Evolutionary conservation across 2,329 filamentous ascomycete genomes (phyloP).

Genomic region (Phialophora chinensis): DNA sequence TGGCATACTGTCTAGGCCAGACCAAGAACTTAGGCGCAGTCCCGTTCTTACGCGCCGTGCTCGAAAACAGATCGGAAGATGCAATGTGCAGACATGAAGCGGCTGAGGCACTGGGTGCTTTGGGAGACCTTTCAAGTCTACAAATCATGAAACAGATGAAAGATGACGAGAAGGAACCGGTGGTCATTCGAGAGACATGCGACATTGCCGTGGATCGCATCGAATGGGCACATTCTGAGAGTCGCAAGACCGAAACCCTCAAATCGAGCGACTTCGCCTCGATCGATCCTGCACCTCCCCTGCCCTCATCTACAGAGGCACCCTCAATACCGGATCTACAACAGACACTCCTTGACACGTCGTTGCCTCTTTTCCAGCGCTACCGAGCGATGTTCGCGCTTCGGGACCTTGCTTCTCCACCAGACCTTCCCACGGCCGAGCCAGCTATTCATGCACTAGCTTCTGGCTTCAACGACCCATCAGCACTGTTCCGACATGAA

Average conservation of each 20-base stretch:
- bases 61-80: conserved; percentile 82
- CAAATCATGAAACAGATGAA: conserved; percentile 74
- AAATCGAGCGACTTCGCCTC: conserved; percentile 91
- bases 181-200: conserved; percentile 90
- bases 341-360: conserved; percentile 77
- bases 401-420: conserved; percentile 90
- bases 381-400: conserved; percentile 99
- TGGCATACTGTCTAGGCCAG: conserved; percentile 96
- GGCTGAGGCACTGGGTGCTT: conserved; percentile 88
- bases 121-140: conserved; percentile 77
- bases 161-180: conserved; percentile 75
- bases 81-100: conserved; percentile 96
- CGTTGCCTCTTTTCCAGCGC: conserved; percentile 81
- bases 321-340: conserved; percentile 75
- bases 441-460: conserved; percentile 87
- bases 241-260: conserved; percentile 74
- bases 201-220: conserved; percentile 96
- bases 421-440: conserved; percentile 84
- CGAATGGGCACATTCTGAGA: conserved; percentile 84
- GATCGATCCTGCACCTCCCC: conserved; percentile 90
- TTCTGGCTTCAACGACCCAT: conserved; percentile 81
- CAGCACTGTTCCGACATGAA: conserved; percentile 94
- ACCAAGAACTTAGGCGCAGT: conserved; percentile 78
- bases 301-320: conserved; percentile 69
- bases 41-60: conserved; percentile 72